phyloP scores from a whole-genome alignment of 1,284 basidiomycete species.

The Meripilus lineatus region DNA sequence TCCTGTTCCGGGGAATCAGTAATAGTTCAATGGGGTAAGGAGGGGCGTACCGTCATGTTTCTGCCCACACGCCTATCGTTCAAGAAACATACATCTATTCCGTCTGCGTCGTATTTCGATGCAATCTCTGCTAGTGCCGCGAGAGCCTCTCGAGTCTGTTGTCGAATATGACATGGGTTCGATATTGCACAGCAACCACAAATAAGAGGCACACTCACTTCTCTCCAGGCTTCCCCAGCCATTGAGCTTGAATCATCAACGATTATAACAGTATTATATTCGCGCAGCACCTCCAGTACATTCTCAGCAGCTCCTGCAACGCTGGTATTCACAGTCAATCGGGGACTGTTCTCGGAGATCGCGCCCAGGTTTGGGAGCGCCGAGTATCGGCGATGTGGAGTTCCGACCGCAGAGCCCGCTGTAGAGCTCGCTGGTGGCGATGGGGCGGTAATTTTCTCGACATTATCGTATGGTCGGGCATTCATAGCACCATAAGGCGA shows the following conservation, averaged over 20 bases:
- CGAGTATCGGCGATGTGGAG: no score
- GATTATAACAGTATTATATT: conserved; percentile 49
- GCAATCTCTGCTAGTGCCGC: conserved; percentile 38
- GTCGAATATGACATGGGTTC: conserved; percentile 7
- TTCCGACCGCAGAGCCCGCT: no score
- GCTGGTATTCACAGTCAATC: no score
- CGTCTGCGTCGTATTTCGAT: conserved; percentile 40
- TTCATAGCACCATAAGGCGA: no score
- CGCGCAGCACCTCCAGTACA: conserved; percentile 35
- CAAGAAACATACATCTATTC: conserved; percentile 48
- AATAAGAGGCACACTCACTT: conserved; percentile 27
- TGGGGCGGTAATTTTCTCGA: no score
- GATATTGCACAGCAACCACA: background rate
- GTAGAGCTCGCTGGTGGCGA: no score
- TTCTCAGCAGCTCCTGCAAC: no score
- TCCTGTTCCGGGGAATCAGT: background rate
- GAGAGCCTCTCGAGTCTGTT: conserved; percentile 38
- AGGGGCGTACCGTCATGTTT: conserved; percentile 31
- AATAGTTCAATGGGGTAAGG: no score
- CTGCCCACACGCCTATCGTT: conserved; percentile 30
- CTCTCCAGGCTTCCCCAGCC: conserved; percentile 39
- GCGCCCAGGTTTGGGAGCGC: no score
- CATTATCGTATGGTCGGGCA: no score
- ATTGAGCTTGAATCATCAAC: conserved; percentile 61
- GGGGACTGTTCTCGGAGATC: no score